phyloP scores from a whole-genome alignment of 306 rosid genomes.

The Spatholobus suberectus region DNA sequence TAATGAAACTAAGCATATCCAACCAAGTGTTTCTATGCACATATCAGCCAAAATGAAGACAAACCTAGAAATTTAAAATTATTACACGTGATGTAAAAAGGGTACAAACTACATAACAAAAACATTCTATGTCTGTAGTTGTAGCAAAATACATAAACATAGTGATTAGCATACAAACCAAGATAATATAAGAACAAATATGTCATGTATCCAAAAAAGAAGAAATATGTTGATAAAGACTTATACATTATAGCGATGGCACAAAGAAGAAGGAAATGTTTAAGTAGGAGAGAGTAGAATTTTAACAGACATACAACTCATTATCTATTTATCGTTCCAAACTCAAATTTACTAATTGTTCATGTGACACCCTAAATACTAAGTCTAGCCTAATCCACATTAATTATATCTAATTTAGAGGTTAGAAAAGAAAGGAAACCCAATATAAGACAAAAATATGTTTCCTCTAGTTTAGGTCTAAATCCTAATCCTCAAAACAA shows the following conservation, averaged over 20 bases:
- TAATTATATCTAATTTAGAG: too few species aligned
- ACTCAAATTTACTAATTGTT: constrained; percentile 6
- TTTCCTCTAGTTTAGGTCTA: too few species aligned
- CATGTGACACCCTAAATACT: too few species aligned
- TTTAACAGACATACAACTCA: neutral
- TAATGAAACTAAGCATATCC: constrained; percentile 23
- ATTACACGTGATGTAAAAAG: neutral
- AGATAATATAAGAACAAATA: neutral
- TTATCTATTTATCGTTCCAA: neutral
- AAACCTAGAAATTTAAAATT: constrained; percentile 22
- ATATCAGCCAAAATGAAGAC: constrained; percentile 23
- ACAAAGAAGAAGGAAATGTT: too few species aligned
- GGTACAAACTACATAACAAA: neutral
- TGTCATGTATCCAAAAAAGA: neutral
- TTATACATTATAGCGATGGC: neutral
- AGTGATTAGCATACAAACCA: neutral
- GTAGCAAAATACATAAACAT: neutral
- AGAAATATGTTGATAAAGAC: neutral
- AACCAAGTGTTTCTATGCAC: neutral
- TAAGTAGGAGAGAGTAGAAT: neutral
- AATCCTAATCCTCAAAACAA: too few species aligned
- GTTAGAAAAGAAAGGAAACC: too few species aligned
- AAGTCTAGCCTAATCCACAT: too few species aligned
- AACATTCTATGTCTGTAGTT: neutral
- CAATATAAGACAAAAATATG: too few species aligned